These are phyloP conservation scores for Lactifluus pinguis DNA, from an alignment of 768 basidiomycete genomes.

Conservation along the genomic window DNA sequence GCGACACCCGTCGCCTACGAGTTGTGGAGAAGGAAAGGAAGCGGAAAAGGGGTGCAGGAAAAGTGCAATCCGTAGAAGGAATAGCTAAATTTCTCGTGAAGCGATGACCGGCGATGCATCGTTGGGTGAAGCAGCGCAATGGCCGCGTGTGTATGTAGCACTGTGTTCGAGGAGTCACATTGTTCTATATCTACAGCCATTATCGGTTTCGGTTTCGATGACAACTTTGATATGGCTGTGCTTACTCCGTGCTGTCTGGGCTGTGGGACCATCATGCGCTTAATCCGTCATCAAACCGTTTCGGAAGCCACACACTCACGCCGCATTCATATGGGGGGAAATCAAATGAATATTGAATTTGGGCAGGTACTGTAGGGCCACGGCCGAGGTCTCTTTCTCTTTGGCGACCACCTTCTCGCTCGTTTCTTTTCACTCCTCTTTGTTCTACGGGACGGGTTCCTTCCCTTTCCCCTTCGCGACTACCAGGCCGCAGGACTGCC, in stretches of 20 bases:
- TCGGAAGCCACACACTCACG: too few relatives aligned
- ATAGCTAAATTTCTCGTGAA: constrained; percentile 40
- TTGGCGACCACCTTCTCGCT: neutral
- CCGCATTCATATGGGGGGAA: too few relatives aligned
- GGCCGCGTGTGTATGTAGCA: too few relatives aligned
- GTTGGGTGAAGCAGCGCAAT: too few relatives aligned
- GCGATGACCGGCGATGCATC: neutral
- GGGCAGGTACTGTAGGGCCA: too few relatives aligned
- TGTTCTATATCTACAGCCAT: too few relatives aligned
- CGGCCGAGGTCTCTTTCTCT: neutral
- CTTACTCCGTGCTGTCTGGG: too few relatives aligned
- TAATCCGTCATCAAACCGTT: too few relatives aligned
- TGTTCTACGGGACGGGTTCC: constrained; percentile 15
- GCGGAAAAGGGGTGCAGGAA: constrained; percentile 26
- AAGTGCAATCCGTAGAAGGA: constrained; percentile 23
- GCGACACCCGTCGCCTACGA: constrained; percentile 18
- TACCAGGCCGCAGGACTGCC: constrained; percentile 29
- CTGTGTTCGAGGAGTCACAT: too few relatives aligned
- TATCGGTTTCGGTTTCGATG: neutral
- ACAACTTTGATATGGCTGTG: neutral
- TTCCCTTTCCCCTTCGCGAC: constrained; percentile 12
- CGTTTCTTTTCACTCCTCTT: constrained; percentile 1
- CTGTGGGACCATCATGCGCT: too few relatives aligned
- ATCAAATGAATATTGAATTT: too few relatives aligned
- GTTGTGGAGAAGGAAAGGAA: constrained; percentile 18